Evolutionary conservation across 306 rosid species (phyloP).

Genomic region (Pachyrhizus erosus): DNA sequence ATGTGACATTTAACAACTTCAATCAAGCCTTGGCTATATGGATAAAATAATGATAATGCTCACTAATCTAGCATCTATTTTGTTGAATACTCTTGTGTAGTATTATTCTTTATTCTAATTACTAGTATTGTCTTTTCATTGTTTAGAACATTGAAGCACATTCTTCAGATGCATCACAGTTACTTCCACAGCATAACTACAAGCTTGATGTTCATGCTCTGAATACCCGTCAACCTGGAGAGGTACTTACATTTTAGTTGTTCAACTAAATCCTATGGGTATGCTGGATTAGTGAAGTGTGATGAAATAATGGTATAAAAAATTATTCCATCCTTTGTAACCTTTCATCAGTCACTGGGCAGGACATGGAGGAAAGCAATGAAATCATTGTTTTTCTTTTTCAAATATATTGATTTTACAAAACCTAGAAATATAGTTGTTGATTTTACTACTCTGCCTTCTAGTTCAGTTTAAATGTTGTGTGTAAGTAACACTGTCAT

Average conservation of each 20-base stretch:
- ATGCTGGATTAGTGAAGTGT: constrained; percentile 11
- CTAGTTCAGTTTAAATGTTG: constrained; percentile 13
- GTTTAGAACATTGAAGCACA: constrained; percentile 82
- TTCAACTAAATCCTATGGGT: constrained; percentile 28
- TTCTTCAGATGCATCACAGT: constrained; percentile 82
- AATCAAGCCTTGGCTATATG: background rate
- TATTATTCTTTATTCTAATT: constrained; percentile 32
- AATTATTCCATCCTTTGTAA: background rate
- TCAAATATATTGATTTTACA: background rate
- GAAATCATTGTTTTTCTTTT: constrained; percentile 25
- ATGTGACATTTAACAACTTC: background rate
- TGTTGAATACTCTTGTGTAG: constrained; percentile 11
- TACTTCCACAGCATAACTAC: constrained; percentile 96
- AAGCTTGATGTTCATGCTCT: constrained; percentile 94
- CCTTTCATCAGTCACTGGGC: background rate
- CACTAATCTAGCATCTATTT: constrained; percentile 31
- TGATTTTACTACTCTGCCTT: constrained; percentile 20
- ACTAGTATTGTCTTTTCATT: constrained; percentile 44
- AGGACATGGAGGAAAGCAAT: background rate
- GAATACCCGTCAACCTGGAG: constrained; percentile 91
- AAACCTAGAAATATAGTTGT: constrained; percentile 8
- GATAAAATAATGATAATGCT: background rate
- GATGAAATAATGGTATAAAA: constrained; percentile 19
- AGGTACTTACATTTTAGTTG: constrained; percentile 58
- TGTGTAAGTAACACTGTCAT: background rate